Evolutionary conservation across 768 basidiomycete genomes (phyloP).

Genomic region (Tricholoma furcatifolium): DNA sequence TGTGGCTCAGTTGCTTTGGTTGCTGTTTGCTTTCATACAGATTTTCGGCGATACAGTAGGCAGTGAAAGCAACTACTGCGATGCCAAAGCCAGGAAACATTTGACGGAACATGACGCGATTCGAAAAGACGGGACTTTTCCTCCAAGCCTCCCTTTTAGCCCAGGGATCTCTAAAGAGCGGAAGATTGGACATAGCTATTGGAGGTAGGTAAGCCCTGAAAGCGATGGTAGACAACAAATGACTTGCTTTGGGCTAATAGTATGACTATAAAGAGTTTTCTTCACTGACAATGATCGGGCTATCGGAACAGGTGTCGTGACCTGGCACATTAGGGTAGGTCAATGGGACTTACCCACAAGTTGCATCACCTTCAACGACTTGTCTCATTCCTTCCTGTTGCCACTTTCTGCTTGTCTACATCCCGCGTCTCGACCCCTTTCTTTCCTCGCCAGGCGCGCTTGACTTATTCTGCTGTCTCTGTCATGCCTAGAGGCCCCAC

Average conservation of each 20-base stretch:
- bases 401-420: constrained; percentile 15
- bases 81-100: constrained; percentile 95
- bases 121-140: constrained; percentile 85
- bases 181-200: constrained; percentile 54
- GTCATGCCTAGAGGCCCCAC: constrained; percentile 46
- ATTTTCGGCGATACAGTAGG: constrained; percentile 87
- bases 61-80: constrained; percentile 87
- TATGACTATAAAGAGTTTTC: neutral
- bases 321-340: constrained; percentile 59
- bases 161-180: constrained; percentile 93
- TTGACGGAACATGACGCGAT: constrained; percentile 83
- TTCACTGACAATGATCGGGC: neutral
- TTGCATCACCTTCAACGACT: constrained; percentile 35
- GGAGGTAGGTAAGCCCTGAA: constrained; percentile 12
- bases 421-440: constrained; percentile 14
- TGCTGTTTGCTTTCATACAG: constrained; percentile 43
- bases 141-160: constrained; percentile 92
- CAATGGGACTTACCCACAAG: constrained; percentile 36
- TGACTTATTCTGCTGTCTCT: constrained; percentile 23
- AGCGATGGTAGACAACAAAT: constrained; percentile 1
- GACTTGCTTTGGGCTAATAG: constrained; percentile 13
- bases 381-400: constrained; percentile 27
- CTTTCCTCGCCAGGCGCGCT: constrained; percentile 15
- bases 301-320: constrained; percentile 27
- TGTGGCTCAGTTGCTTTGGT: constrained; percentile 21